A percentile compares a stretch with the other conserved stretches of the same genome.
These are phyloP conservation scores for Ilex paraguariensis DNA, from an alignment of 305 asterid genomes.

Conservation along the genomic window DNA sequence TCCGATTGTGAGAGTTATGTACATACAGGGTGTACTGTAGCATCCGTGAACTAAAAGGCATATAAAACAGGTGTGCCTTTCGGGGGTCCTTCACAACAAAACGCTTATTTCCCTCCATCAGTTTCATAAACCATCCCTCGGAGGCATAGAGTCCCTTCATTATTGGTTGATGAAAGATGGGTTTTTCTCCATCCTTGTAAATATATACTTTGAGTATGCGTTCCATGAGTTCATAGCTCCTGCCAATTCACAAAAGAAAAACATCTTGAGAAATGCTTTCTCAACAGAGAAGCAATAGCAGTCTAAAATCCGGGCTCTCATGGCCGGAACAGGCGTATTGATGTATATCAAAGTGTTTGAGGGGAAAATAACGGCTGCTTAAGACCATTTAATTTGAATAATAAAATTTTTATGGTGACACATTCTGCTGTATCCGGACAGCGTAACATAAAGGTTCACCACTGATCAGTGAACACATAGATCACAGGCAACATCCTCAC, in stretches of 20 bases:
- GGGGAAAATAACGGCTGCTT: background rate
- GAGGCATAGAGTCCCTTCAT: constrained; percentile 89
- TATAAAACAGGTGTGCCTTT: constrained; percentile 81
- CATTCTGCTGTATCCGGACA: too few relatives aligned
- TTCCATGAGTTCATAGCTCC: constrained; percentile 95
- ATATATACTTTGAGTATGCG: constrained; percentile 59
- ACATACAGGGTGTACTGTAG: constrained; percentile 60
- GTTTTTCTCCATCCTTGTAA: constrained; percentile 81
- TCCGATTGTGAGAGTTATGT: constrained; percentile 76
- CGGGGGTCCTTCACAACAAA: constrained; percentile 69
- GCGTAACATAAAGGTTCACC: too few relatives aligned
- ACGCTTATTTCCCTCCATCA: constrained; percentile 71
- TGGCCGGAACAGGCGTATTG: background rate
- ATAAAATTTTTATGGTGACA: background rate
- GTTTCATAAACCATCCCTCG: constrained; percentile 97
- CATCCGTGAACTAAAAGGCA: constrained; percentile 89
- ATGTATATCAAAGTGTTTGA: background rate
- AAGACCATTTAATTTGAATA: background rate
- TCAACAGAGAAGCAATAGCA: background rate
- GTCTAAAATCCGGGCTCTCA: background rate
- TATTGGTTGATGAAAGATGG: constrained; percentile 83
- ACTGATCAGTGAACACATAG: too few relatives aligned
- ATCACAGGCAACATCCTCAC: too few relatives aligned
- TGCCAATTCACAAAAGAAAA: constrained; percentile 12
- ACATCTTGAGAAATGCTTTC: background rate